Conservation (phyloP, 1,139 yeast genomes). For the Suhomyces anneliseae region DNA sequence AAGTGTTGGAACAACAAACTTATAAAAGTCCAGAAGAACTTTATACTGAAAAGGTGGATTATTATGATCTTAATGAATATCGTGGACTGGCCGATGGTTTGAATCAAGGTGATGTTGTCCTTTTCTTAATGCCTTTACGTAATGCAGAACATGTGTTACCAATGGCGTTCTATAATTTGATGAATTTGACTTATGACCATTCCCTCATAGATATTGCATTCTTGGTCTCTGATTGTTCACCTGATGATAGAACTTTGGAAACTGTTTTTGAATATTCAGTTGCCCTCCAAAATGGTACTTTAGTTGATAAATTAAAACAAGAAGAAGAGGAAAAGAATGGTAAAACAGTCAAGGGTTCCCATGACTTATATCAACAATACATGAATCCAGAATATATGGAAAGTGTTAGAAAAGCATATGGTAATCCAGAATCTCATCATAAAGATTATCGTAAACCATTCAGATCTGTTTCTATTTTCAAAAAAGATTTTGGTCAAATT, state of each 20-base stretch:
- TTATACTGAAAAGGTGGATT: constrained; percentile 46
- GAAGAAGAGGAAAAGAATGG: constrained; percentile 35
- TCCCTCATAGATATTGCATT: constrained; percentile 79
- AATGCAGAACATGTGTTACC: constrained; percentile 82
- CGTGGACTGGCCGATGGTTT: constrained; percentile 57
- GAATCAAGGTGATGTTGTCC: constrained; percentile 60
- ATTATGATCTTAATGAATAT: constrained; percentile 60
- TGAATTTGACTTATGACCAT: constrained; percentile 86
- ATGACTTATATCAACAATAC: constrained; percentile 63
- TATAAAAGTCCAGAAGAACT: constrained; percentile 18
- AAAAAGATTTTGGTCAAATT: constrained; percentile 81
- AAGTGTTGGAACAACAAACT: neutral
- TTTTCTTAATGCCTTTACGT: constrained; percentile 74
- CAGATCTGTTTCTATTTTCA: constrained; percentile 71
- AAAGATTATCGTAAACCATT: constrained; percentile 67
- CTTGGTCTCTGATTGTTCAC: constrained; percentile 80
- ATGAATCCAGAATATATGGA: constrained; percentile 68
- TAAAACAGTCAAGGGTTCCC: constrained; percentile 46
- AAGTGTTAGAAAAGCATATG: constrained; percentile 56
- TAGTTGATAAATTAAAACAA: constrained; percentile 48
- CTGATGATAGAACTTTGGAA: constrained; percentile 70
- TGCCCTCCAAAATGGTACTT: constrained; percentile 69
- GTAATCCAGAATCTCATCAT: constrained; percentile 58
- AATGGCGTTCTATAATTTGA: constrained; percentile 78
- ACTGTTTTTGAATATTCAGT: constrained; percentile 64